phyloP scores from a whole-genome alignment of 176 grass and related monocot species.

The Cenchrus fungigraminus region DNA sequence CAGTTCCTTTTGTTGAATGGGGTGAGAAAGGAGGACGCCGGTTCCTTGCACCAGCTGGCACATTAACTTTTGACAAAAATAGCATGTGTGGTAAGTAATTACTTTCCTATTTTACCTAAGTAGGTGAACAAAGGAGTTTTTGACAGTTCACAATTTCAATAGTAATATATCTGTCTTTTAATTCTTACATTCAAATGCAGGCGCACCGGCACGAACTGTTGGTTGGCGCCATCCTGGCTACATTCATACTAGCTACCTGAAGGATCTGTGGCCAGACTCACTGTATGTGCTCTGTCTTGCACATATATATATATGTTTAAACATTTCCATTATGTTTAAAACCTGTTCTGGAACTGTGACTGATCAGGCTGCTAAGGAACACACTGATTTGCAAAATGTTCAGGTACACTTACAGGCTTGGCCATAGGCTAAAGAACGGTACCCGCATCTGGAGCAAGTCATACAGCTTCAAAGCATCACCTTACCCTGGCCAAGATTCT shows the following conservation, averaged over 20 bases:
- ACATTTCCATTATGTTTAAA: neutral
- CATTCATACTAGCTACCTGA: conserved; percentile 87
- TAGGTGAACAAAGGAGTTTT: neutral
- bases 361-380: neutral
- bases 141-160: conserved; percentile 9
- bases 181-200: conserved; percentile 54
- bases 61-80: conserved; percentile 74
- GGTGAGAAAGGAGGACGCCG: conserved; percentile 45
- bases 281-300: conserved; percentile 47
- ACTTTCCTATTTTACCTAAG: neutral
- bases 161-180: neutral
- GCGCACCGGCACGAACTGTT: conserved; percentile 75
- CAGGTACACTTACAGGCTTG: conserved; percentile 86
- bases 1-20: conserved; percentile 88
- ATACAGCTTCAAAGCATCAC: conserved; percentile 83
- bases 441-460: conserved; percentile 67
- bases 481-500: conserved; percentile 87
- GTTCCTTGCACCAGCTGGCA: conserved; percentile 73
- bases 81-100: conserved; percentile 80
- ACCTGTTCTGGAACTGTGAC: neutral
- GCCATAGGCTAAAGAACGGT: conserved; percentile 66
- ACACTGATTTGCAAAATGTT: conserved; percentile 12
- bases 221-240: conserved; percentile 97
- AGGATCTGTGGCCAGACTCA: conserved; percentile 89
- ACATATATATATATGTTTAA: neutral